Conservation (phyloP, 2,329 filamentous ascomycete genomes). For the Pseudogymnoascus sp. region DNA sequence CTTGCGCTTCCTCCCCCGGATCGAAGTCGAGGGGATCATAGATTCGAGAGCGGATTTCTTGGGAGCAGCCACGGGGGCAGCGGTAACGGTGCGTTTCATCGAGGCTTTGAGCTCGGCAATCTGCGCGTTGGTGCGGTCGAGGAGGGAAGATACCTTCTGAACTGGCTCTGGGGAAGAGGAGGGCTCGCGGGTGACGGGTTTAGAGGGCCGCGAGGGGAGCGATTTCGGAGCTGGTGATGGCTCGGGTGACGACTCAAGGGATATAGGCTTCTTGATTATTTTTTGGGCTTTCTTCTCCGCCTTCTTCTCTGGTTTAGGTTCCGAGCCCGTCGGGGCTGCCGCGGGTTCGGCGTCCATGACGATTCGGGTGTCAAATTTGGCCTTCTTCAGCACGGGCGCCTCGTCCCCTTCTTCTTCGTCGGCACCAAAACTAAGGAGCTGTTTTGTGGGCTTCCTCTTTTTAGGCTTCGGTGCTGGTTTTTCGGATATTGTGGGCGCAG, state of each 20-base stretch:
- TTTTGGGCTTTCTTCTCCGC: conserved; percentile 29
- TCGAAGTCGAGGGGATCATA: conserved; percentile 66
- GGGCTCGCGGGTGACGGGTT: conserved; percentile 26
- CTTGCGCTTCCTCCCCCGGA: conserved; percentile 62
- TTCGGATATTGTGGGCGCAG: conserved; percentile 41
- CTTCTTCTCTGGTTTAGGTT: conserved; percentile 26
- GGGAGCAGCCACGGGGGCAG: conserved; percentile 45
- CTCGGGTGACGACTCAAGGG: conserved; percentile 33
- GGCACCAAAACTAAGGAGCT: conserved; percentile 69
- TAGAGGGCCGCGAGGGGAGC: conserved; percentile 23
- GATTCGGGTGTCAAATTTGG: conserved; percentile 71
- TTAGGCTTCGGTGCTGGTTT: conserved; percentile 49
- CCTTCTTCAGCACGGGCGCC: conserved; percentile 60
- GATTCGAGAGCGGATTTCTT: conserved; percentile 63
- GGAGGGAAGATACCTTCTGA: conserved; percentile 32
- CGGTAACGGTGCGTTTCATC: conserved; percentile 60
- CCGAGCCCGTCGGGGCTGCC: conserved; percentile 17
- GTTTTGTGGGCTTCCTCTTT: conserved; percentile 70
- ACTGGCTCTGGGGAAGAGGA: conserved; percentile 32
- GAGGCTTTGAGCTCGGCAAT: conserved; percentile 75
- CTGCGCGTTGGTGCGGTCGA: conserved; percentile 70
- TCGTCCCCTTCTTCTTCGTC: conserved; percentile 50
- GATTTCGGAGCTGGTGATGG: conserved; percentile 27
- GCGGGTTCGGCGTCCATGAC: conserved; percentile 50
- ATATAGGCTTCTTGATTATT: conserved; percentile 24